A percentile compares a stretch with the other conserved stretches of the same genome.
phyloP scores from a whole-genome alignment of 176 grass and related monocot genomes.

The Phyllostachys edulis region DNA sequence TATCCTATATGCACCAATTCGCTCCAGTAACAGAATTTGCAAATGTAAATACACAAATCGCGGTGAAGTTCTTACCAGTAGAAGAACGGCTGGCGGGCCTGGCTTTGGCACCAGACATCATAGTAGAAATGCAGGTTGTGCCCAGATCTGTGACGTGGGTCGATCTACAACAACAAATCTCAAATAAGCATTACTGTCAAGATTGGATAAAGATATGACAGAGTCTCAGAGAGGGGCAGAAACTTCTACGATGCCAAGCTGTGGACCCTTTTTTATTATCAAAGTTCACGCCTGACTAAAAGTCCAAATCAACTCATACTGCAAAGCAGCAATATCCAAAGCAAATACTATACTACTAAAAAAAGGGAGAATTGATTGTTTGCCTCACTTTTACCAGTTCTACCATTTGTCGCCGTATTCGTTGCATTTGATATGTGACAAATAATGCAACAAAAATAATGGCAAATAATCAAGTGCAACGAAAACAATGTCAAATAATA shows the following conservation, averaged over 20 bases:
- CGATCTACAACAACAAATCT: constrained; percentile 49
- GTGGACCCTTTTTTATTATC: background rate
- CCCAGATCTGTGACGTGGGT: constrained; percentile 87
- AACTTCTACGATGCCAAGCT: background rate
- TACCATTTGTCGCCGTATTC: too few relatives aligned
- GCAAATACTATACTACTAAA: background rate
- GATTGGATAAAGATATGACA: background rate
- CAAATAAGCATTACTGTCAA: background rate
- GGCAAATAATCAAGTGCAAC: too few relatives aligned
- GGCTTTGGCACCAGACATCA: constrained; percentile 66
- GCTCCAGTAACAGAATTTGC: background rate
- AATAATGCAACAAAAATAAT: too few relatives aligned
- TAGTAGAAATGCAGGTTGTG: constrained; percentile 96
- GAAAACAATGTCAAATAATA: too few relatives aligned
- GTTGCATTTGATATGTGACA: too few relatives aligned
- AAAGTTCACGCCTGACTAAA: constrained; percentile 17
- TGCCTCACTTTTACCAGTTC: too few relatives aligned
- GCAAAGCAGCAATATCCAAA: background rate
- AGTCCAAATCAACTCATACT: constrained; percentile 28
- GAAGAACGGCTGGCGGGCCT: constrained; percentile 93
- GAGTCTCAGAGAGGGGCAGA: background rate
- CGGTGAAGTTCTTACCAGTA: constrained; percentile 65
- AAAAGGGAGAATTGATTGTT: background rate
- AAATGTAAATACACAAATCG: background rate
- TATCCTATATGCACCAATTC: background rate